Evolutionary conservation across 2,329 filamentous ascomycete species (phyloP), one percentile per base, ranked within the genome.

Genomic region (Talaromyces sp.): DNA sequence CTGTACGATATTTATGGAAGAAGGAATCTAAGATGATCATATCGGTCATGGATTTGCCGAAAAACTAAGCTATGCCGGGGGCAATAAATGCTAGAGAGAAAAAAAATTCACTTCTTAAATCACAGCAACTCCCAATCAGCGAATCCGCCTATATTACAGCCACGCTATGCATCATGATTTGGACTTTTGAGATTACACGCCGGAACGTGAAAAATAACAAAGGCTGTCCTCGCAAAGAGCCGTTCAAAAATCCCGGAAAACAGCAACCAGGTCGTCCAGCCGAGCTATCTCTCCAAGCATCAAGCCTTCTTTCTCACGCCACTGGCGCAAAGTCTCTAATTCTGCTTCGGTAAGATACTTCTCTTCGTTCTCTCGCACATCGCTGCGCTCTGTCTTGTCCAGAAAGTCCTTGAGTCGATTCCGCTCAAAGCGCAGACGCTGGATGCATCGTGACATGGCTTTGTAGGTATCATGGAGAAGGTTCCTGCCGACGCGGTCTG

Each of bases 401-500:
- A 98, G 83, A 27, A 96, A 87, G 62, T 88, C 86, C 68, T 87
- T 85, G 65, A 92, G 86, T 68, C 87, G 87, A 59, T 86, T 85
- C 45, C 90, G 86, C 76, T 97, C 92, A 33, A 91, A 87, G 41
- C 88, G 86, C 27, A 96, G 85, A 27, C 93, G 89, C 75, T 97
- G 91, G 58, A 97, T 77, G 68, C 90, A 90, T 64, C 93, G 87
- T 17, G 92, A 85, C 91, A 98, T 97, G 33, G 89, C 86, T 77
- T 96, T 96, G 82, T 97, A 98, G 0, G 90, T 87, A 66, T 92
- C 89, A 68, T 96, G 90, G 11, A 97, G 79, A 1, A 96, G 80
- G 67, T 90, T 86, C 22, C 85, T 84, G 58, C 89, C 82, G 7
- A 90, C 89, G 56, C 90, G 86, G 54, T 92, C 87, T 11, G 86